Conservation (phyloP, 441 rosid genomes). For the Croton laevigatus region DNA sequence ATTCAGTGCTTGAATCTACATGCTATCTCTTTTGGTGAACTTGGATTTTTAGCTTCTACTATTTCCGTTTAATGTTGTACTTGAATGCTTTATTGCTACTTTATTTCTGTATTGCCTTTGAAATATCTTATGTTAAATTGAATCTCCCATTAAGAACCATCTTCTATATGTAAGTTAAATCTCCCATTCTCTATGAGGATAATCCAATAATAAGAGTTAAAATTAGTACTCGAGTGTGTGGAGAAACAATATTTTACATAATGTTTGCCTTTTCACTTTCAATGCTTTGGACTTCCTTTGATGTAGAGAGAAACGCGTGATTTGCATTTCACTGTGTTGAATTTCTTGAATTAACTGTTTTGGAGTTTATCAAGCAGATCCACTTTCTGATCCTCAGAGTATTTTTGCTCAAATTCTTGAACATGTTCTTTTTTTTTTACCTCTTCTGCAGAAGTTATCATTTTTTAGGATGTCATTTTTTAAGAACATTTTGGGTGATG, state of each 20-base stretch:
- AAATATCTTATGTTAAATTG: background rate
- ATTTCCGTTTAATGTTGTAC: background rate
- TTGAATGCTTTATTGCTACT: background rate
- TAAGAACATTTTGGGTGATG: constrained; percentile 23
- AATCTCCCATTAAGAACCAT: too few relatives aligned
- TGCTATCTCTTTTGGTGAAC: background rate
- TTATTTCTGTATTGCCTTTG: background rate
- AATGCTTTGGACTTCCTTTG: background rate
- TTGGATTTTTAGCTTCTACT: background rate
- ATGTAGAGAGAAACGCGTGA: background rate
- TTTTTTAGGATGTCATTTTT: constrained; percentile 20
- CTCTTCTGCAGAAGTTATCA: constrained; percentile 20
- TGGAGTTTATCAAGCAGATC: background rate
- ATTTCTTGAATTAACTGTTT: background rate
- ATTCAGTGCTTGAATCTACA: too few relatives aligned
- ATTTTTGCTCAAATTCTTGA: background rate
- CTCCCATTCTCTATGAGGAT: too few relatives aligned
- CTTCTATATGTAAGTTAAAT: too few relatives aligned
- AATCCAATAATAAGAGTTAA: background rate
- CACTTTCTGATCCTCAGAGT: background rate
- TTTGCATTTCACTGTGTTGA: background rate
- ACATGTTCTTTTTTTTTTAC: background rate
- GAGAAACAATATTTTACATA: background rate
- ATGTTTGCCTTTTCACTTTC: background rate
- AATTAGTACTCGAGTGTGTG: background rate